A percentile compares a stretch with the other conserved stretches of the same genome.
phyloP scores from a whole-genome alignment of 345 rosid genomes.

The Lumnitzera littorea region DNA sequence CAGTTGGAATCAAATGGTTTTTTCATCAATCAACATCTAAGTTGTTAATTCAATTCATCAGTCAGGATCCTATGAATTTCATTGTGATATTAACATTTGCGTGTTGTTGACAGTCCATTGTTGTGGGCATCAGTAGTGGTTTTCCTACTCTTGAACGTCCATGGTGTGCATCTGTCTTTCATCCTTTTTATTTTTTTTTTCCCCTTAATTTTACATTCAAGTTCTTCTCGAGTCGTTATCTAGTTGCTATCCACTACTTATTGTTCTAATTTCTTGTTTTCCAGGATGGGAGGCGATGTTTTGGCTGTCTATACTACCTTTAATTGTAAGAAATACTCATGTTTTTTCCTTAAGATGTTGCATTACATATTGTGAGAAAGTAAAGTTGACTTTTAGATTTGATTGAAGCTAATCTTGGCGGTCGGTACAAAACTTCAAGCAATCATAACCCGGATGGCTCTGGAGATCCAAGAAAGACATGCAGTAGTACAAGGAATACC shows the following conservation, averaged over 20 bases:
- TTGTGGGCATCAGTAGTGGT: constrained; percentile 75
- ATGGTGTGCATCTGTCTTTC: constrained; percentile 37
- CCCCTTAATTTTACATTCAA: background rate
- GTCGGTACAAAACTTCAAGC: constrained; percentile 93
- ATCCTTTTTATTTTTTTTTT: background rate
- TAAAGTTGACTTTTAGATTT: constrained; percentile 2
- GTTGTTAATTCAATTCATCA: too few relatives aligned
- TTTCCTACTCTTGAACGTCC: constrained; percentile 66
- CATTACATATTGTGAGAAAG: background rate
- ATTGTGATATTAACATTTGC: background rate
- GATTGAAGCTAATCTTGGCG: constrained; percentile 63
- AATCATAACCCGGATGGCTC: constrained; percentile 74
- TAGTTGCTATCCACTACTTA: background rate
- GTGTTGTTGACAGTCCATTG: constrained; percentile 42
- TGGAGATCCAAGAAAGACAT: constrained; percentile 85
- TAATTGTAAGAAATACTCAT: constrained; percentile 45
- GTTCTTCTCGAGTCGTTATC: background rate
- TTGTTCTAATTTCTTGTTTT: background rate
- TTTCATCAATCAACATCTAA: too few relatives aligned
- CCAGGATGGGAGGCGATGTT: constrained; percentile 71
- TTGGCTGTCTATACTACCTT: constrained; percentile 55
- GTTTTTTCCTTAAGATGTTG: background rate
- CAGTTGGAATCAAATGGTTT: background rate
- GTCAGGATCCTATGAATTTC: too few relatives aligned
- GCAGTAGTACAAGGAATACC: constrained; percentile 96